phyloP scores from a whole-genome alignment of 1,284 basidiomycete species.

The Ganoderma sp. region DNA sequence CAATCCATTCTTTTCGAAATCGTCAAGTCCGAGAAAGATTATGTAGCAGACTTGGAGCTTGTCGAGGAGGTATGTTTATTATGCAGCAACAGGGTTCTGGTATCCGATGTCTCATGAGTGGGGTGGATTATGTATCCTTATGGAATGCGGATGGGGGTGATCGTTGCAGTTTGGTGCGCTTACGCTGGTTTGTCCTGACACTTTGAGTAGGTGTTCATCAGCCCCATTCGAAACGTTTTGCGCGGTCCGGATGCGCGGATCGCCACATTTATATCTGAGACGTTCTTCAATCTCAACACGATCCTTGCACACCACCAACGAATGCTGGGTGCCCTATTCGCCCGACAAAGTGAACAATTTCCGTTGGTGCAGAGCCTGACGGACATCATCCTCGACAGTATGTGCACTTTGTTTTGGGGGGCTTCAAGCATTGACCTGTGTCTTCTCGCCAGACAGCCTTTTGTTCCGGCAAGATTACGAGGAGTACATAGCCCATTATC shows the following conservation, averaged over 20 bases:
- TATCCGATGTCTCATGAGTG: slow-evolving; percentile 11
- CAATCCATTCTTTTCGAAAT: slow-evolving; percentile 85
- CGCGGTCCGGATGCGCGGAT: slow-evolving; percentile 61
- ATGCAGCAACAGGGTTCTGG: not conserved
- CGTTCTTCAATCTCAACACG: slow-evolving; percentile 75
- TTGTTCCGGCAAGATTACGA: slow-evolving; percentile 71
- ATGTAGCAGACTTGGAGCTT: slow-evolving; percentile 74
- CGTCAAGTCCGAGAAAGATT: slow-evolving; percentile 82
- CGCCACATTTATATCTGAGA: slow-evolving; percentile 66
- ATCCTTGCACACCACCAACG: slow-evolving; percentile 68
- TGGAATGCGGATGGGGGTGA: not conserved
- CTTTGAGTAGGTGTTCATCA: slow-evolving; percentile 65
- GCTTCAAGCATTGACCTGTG: slow-evolving; percentile 5
- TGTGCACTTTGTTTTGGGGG: slow-evolving; percentile 24
- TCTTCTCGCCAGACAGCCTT: slow-evolving; percentile 41
- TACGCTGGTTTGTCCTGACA: not conserved
- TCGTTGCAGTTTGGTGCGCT: too few species aligned
- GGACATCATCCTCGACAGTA: slow-evolving; percentile 79
- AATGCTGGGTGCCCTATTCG: slow-evolving; percentile 71
- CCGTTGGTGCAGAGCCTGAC: slow-evolving; percentile 78
- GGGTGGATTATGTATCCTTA: too few species aligned
- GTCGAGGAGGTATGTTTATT: slow-evolving; percentile 61
- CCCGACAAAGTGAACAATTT: slow-evolving; percentile 79
- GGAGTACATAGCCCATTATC: slow-evolving; percentile 83
- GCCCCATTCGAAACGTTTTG: slow-evolving; percentile 56